Percentiles rank a stretch among this genome's conserved stretches.
phyloP scores from a whole-genome alignment of 345 rosid genomes.

The Odontarrhena argentea region DNA sequence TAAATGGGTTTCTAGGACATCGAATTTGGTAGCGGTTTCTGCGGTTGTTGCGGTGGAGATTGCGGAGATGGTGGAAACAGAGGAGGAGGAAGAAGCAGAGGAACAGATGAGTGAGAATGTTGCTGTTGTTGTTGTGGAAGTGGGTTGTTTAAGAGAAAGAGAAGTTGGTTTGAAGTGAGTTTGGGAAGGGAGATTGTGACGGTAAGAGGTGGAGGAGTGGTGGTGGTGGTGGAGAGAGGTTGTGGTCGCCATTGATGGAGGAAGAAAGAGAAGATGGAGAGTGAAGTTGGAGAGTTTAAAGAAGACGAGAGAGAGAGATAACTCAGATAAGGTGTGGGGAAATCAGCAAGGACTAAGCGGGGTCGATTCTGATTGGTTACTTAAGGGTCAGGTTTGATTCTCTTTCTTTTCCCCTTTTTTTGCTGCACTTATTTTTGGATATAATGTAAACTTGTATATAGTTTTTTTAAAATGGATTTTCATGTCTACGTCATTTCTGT shows the following conservation, averaged over 20 bases:
- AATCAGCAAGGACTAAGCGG: slow-evolving; percentile 45
- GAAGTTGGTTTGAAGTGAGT: slow-evolving; percentile 47
- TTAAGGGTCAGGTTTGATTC: slow-evolving; percentile 61
- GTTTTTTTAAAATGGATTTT: background rate
- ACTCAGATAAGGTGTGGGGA: slow-evolving; percentile 26
- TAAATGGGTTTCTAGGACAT: slow-evolving; percentile 67
- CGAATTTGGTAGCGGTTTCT: slow-evolving; percentile 53
- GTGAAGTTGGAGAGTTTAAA: slow-evolving; percentile 44
- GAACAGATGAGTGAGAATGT: slow-evolving; percentile 41
- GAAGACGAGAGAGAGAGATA: slow-evolving; percentile 38
- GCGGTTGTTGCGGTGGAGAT: slow-evolving; percentile 40
- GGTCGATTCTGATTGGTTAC: slow-evolving; percentile 65
- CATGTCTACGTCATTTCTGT: no score
- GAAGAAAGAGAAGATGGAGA: slow-evolving; percentile 28
- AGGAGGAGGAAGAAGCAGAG: slow-evolving; percentile 37
- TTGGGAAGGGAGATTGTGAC: slow-evolving; percentile 38
- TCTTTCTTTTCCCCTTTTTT: slow-evolving; percentile 24
- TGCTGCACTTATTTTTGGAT: background rate
- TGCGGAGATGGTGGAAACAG: slow-evolving; percentile 39
- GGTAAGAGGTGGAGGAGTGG: slow-evolving; percentile 35
- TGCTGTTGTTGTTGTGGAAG: slow-evolving; percentile 35
- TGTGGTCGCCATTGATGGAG: slow-evolving; percentile 44
- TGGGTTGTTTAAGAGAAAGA: slow-evolving; percentile 41
- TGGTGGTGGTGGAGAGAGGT: slow-evolving; percentile 42
- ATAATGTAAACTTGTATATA: background rate